Percentiles rank a stretch among this genome's conserved stretches.
These are phyloP conservation scores for Penicillium sp. DNA, from an alignment of 2,329 filamentous ascomycete species.

Conservation along the genomic window DNA sequence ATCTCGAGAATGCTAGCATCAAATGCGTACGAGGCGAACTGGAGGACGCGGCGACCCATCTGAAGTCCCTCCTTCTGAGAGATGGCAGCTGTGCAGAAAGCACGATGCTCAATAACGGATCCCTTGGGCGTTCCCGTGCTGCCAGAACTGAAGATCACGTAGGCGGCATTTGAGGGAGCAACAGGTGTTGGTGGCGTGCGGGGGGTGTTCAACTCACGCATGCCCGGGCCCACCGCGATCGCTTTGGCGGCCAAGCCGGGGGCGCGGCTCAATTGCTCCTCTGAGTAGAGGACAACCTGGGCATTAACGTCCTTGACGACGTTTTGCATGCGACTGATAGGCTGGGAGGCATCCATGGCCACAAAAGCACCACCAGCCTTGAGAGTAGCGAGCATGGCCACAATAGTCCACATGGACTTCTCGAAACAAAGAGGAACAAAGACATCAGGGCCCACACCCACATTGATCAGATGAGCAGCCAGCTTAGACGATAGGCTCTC, in stretches of 20 bases:
- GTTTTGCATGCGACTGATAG: not conserved
- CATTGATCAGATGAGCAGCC: slow-evolving; percentile 10
- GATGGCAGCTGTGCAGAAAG: slow-evolving; percentile 54
- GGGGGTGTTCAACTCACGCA: slow-evolving; percentile 5
- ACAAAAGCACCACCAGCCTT: not conserved
- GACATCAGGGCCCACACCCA: slow-evolving; percentile 13
- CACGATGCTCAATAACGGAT: slow-evolving; percentile 58
- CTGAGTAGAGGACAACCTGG: not conserved
- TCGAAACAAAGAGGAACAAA: slow-evolving; percentile 7
- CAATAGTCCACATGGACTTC: not conserved
- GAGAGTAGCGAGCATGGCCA: not conserved
- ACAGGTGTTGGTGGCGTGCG: slow-evolving; percentile 7
- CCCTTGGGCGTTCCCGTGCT: slow-evolving; percentile 48
- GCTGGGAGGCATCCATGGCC: not conserved
- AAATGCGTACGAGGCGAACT: slow-evolving; percentile 40
- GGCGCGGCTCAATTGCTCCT: slow-evolving; percentile 17
- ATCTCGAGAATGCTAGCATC: slow-evolving; percentile 36
- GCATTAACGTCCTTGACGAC: not conserved
- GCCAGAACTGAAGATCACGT: slow-evolving; percentile 55
- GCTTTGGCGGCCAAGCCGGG: slow-evolving; percentile 23
- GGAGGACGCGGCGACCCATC: slow-evolving; percentile 43
- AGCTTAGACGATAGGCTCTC: slow-evolving; percentile 12
- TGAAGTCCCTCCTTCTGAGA: slow-evolving; percentile 53
- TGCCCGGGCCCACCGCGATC: slow-evolving; percentile 12
- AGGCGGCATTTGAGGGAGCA: slow-evolving; percentile 40